Evolutionary conservation across 108 stramenopile genomes (phyloP).

Genomic region (Fistulifera pelliculosa): DNA sequence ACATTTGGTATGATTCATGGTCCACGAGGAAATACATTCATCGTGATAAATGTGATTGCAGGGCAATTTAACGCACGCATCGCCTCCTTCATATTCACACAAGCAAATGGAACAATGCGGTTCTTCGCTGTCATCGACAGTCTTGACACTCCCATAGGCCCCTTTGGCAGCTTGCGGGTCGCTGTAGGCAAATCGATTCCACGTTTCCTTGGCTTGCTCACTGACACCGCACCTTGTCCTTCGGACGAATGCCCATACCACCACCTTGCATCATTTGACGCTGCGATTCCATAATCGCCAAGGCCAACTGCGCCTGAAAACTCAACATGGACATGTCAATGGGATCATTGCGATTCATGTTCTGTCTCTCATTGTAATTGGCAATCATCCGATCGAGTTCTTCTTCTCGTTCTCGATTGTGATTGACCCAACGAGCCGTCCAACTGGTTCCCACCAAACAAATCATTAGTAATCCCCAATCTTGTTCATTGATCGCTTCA

Average conservation of each 20-base stretch:
- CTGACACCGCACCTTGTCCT: constrained; percentile 43
- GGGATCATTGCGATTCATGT: constrained; percentile 13
- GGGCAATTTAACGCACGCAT: constrained; percentile 48
- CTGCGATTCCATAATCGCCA: constrained; percentile 83
- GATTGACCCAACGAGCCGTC: constrained; percentile 54
- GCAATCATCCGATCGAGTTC: constrained; percentile 57
- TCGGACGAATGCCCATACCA: constrained; percentile 7
- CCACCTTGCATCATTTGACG: constrained; percentile 83
- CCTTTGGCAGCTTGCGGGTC: constrained; percentile 1
- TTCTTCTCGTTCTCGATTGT: constrained; percentile 62
- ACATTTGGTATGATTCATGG: constrained; percentile 60
- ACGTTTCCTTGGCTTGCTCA: constrained; percentile 53
- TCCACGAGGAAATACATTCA: constrained; percentile 73
- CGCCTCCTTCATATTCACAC: constrained; percentile 78
- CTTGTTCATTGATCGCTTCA: constrained; percentile 52
- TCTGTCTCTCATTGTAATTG: constrained; percentile 23
- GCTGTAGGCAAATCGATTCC: constrained; percentile 44
- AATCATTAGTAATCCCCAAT: constrained; percentile 49
- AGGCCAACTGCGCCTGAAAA: constrained; percentile 86
- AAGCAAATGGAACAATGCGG: constrained; percentile 83
- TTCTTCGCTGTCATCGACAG: constrained; percentile 22
- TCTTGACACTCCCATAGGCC: constrained; percentile 23
- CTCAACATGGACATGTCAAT: constrained; percentile 55
- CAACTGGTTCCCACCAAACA: constrained; percentile 60
- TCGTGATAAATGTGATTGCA: constrained; percentile 78